A percentile compares a stretch with the other conserved stretches of the same genome.
These are phyloP conservation scores for Xylaria sp. DNA, from an alignment of 2,329 filamentous ascomycete species.

Conservation along the genomic window DNA sequence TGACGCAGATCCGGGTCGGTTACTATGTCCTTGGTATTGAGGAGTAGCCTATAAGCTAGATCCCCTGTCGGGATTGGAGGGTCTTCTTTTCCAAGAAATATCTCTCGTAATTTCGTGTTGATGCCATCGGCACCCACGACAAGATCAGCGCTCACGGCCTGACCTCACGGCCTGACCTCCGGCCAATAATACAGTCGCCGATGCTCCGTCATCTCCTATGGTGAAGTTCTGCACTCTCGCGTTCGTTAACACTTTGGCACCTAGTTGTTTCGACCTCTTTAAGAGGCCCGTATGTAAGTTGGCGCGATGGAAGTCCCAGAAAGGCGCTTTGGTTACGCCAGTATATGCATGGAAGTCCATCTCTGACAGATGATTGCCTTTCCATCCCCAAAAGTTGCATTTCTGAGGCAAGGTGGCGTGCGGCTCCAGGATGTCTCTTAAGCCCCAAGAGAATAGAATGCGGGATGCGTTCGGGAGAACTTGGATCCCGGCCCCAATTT, in stretches of 20 bases:
- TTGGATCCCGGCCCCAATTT: constrained; percentile 64
- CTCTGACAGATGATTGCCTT: constrained; percentile 59
- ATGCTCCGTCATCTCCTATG: constrained; percentile 48
- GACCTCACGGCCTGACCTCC: constrained; percentile 53
- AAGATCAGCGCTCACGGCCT: constrained; percentile 54
- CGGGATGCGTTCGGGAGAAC: constrained; percentile 60
- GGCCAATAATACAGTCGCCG: constrained; percentile 53
- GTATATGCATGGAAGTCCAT: constrained; percentile 60
- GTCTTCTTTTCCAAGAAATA: constrained; percentile 57
- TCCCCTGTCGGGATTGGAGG: constrained; percentile 62
- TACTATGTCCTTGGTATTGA: constrained; percentile 58
- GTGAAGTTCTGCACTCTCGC: constrained; percentile 57
- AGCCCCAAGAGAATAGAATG: constrained; percentile 61
- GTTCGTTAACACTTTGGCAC: constrained; percentile 57
- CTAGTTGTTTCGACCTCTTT: constrained; percentile 59
- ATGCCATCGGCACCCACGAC: constrained; percentile 62
- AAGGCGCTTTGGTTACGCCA: constrained; percentile 53
- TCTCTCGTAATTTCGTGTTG: constrained; percentile 56
- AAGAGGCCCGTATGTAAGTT: constrained; percentile 62
- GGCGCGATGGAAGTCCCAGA: constrained; percentile 66
- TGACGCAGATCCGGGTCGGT: constrained; percentile 57
- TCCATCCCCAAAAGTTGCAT: constrained; percentile 65
- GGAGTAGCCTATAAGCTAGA: constrained; percentile 60
- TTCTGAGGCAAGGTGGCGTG: constrained; percentile 56
- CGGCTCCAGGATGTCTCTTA: constrained; percentile 54